These are phyloP conservation scores for Backusella liffmaniae DNA, from an alignment of 192 early-diverging fungal species.

Conservation along the genomic window DNA sequence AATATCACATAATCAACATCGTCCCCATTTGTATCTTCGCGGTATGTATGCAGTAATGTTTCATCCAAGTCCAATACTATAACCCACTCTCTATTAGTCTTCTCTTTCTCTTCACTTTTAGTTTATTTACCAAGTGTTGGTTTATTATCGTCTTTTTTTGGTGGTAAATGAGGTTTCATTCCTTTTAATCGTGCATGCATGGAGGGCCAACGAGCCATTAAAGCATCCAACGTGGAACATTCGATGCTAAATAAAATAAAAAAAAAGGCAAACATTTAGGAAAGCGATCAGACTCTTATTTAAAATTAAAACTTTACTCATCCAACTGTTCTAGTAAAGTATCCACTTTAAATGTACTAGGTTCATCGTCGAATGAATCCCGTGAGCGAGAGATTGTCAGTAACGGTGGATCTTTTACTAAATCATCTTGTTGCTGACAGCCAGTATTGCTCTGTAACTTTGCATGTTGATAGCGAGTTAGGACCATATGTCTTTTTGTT, in stretches of 20 bases:
- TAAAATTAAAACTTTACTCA: constrained; percentile 21
- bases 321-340: constrained; percentile 35
- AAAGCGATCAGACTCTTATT: background rate
- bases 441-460: background rate
- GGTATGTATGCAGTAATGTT: constrained; percentile 38
- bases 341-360: constrained; percentile 24
- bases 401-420: constrained; percentile 26
- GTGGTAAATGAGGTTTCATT: constrained; percentile 33
- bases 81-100: background rate
- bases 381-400: constrained; percentile 20
- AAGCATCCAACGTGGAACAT: constrained; percentile 31
- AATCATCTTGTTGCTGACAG: background rate
- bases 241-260: constrained; percentile 18
- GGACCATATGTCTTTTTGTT: constrained; percentile 18
- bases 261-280: background rate
- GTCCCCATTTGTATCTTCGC: constrained; percentile 11
- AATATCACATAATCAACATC: constrained; percentile 33
- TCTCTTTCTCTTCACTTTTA: background rate
- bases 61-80: constrained; percentile 39
- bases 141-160: constrained; percentile 33
- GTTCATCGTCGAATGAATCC: constrained; percentile 14
- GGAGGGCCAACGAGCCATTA: constrained; percentile 40
- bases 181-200: constrained; percentile 32
- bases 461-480: constrained; percentile 24
- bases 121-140: constrained; percentile 32